A percentile compares a stretch with the other conserved stretches of the same genome.
These are phyloP conservation scores for Gypsophila paniculata DNA, from an alignment of 179 eudicot genomes.

Conservation along the genomic window DNA sequence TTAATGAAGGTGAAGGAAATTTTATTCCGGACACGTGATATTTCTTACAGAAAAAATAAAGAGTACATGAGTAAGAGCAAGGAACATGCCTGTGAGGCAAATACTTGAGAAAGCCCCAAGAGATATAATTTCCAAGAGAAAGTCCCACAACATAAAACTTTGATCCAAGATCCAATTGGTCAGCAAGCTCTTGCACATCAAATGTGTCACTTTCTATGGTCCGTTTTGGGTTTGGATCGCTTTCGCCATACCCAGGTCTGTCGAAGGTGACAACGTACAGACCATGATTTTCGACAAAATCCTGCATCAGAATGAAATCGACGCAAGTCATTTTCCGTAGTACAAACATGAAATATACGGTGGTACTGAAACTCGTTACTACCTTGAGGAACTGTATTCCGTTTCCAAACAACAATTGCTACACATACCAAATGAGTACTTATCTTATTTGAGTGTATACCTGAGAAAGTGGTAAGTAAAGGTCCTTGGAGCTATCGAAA, in stretches of 20 bases:
- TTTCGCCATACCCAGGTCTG: constrained; percentile 16
- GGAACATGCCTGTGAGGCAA: constrained; percentile 16
- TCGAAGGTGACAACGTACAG: constrained; percentile 10
- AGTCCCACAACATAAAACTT: constrained; percentile 16
- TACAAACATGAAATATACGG: neutral
- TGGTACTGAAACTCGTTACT: too few species aligned
- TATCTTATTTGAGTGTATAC: neutral
- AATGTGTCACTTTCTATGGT: constrained; percentile 15
- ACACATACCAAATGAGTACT: neutral
- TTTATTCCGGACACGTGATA: too few species aligned
- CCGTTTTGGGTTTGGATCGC: constrained; percentile 16
- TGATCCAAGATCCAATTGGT: constrained; percentile 5
- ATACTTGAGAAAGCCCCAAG: constrained; percentile 15
- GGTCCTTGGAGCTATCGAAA: constrained; percentile 12
- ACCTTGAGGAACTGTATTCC: too few species aligned
- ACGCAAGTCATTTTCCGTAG: constrained; percentile 4
- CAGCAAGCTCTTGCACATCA: constrained; percentile 18
- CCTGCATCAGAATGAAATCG: constrained; percentile 4
- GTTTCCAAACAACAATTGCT: too few species aligned
- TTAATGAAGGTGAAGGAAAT: neutral
- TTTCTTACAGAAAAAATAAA: too few species aligned
- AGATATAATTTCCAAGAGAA: constrained; percentile 12
- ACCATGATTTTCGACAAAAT: neutral
- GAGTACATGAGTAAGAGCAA: neutral
- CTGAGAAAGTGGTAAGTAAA: constrained; percentile 18